Base-by-base conservation (phyloP, 805 yeast species). In the Blastobotrys muscicola region DNA sequence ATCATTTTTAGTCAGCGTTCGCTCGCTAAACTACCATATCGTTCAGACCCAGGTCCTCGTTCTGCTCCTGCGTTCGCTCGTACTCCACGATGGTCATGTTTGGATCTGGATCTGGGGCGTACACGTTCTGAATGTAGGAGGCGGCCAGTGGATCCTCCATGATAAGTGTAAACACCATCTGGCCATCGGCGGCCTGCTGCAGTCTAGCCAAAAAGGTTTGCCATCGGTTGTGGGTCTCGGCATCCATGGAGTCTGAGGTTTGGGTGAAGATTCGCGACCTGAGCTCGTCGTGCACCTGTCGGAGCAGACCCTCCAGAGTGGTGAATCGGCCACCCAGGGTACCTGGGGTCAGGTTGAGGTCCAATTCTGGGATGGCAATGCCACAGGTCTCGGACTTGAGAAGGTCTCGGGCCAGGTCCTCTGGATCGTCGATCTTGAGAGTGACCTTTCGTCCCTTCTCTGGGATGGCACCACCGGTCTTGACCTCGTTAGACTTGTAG, bases 301-400 rank as follows among this genome's bases (percentile, higher is more conserved):
- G 72, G 53, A 92, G 67, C 44, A 92, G 72, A 49, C 99, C 99
- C 67, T 92, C 99, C 50, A 92, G 69, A 11, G 99, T 92, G 38
- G 98, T 92, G 70, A 92, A 92, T 60, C 98, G 76, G 45, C 99
- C 98, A 48, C 99, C 99, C 41, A 92, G 71, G 2, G 99, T 92
- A 47, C 99, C 98, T 34, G 95, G 89, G 11, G 89, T 85, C 57
- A 92, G 75, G 63, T 92, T 98, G 53, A 92, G 74, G 58, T 76
- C 78, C 48, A 92, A 71, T 66, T 92, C 98, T 3, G 98, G 97
- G 45, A 90, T 73, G 14, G 64, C 67, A 66, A 92, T 59, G 3
- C 87, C 82, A 68, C 97, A 90, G 10, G 96, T 83, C 68, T 92
- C 99, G 12, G 94, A 81, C 67, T 92, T 92, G 56, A 92, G 73